phyloP scores from a whole-genome alignment of 495 filamentous ascomycete species.

The Penicillium diatomitis region DNA sequence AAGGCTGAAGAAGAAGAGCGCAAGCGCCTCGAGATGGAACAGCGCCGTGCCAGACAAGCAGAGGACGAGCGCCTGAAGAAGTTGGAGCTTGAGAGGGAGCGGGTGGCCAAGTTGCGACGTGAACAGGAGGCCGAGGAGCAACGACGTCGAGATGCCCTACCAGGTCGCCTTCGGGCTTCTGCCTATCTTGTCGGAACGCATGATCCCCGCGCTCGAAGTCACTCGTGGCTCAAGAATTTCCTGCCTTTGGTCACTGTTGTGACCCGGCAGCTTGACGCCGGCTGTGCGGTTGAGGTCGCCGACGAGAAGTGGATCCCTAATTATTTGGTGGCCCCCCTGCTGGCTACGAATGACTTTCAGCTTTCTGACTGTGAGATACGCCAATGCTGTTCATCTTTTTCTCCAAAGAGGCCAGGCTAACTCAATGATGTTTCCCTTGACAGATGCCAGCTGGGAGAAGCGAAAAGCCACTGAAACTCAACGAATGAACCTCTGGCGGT shows the following conservation, averaged over 20 bases:
- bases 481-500: slow-evolving; percentile 44
- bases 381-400: background rate
- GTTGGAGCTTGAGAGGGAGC: slow-evolving; percentile 48
- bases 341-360: slow-evolving; percentile 67
- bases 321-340: slow-evolving; percentile 61
- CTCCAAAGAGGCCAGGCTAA: background rate
- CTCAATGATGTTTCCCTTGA: background rate
- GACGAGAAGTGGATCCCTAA: slow-evolving; percentile 70
- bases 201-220: slow-evolving; percentile 33
- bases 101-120: slow-evolving; percentile 36
- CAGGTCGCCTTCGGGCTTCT: slow-evolving; percentile 38
- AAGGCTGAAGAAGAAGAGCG: slow-evolving; percentile 45
- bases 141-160: slow-evolving; percentile 49
- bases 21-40: slow-evolving; percentile 43
- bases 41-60: slow-evolving; percentile 41
- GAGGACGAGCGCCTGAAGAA: slow-evolving; percentile 47
- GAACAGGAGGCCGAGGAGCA: slow-evolving; percentile 48
- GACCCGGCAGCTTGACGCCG: slow-evolving; percentile 38
- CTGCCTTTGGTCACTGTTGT: slow-evolving; percentile 44
- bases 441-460: slow-evolving; percentile 62
- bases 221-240: slow-evolving; percentile 39
- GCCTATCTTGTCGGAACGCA: slow-evolving; percentile 42
- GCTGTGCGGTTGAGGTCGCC: slow-evolving; percentile 29
- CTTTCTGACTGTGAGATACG: slow-evolving; percentile 58
- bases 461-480: slow-evolving; percentile 38